These are phyloP conservation scores for Aureobasidium musti DNA, from an alignment of 2,329 filamentous ascomycete genomes.

Conservation along the genomic window DNA sequence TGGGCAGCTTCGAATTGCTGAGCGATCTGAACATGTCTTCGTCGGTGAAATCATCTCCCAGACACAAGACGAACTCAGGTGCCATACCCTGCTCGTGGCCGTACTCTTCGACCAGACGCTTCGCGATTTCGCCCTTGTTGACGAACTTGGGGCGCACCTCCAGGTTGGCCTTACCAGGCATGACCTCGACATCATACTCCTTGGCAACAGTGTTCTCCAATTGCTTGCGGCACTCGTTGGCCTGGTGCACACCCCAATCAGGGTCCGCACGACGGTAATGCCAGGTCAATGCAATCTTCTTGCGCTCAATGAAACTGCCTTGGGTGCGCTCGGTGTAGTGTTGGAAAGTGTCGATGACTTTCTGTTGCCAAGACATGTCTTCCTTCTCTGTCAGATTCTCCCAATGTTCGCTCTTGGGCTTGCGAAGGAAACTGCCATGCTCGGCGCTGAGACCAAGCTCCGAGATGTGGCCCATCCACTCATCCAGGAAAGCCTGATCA, in stretches of 20 bases:
- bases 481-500: slow-evolving; percentile 85
- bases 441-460: slow-evolving; percentile 93
- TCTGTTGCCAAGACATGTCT: slow-evolving; percentile 89
- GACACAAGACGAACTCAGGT: slow-evolving; percentile 84
- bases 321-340: slow-evolving; percentile 84
- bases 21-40: slow-evolving; percentile 90
- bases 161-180: slow-evolving; percentile 94
- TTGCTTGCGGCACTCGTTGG: slow-evolving; percentile 76
- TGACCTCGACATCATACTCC: slow-evolving; percentile 90
- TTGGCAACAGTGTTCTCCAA: slow-evolving; percentile 74
- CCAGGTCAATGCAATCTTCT: slow-evolving; percentile 94
- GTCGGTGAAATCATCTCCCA: slow-evolving; percentile 95
- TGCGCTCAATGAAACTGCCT: slow-evolving; percentile 92
- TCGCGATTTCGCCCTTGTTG: slow-evolving; percentile 96
- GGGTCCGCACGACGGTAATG: slow-evolving; percentile 92
- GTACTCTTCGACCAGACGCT: slow-evolving; percentile 76
- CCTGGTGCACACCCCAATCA: slow-evolving; percentile 77
- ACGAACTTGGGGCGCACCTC: slow-evolving; percentile 96
- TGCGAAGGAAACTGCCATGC: slow-evolving; percentile 91
- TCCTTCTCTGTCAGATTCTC: slow-evolving; percentile 82
- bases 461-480: slow-evolving; percentile 88
- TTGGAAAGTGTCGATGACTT: slow-evolving; percentile 82
- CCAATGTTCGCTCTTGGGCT: slow-evolving; percentile 76
- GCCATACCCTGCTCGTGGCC: slow-evolving; percentile 57
- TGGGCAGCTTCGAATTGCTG: slow-evolving; percentile 56